A percentile compares a stretch with the other conserved stretches of the same genome.
phyloP scores from a whole-genome alignment of 768 basidiomycete species.

The Rhodotorula taiwanensis region DNA sequence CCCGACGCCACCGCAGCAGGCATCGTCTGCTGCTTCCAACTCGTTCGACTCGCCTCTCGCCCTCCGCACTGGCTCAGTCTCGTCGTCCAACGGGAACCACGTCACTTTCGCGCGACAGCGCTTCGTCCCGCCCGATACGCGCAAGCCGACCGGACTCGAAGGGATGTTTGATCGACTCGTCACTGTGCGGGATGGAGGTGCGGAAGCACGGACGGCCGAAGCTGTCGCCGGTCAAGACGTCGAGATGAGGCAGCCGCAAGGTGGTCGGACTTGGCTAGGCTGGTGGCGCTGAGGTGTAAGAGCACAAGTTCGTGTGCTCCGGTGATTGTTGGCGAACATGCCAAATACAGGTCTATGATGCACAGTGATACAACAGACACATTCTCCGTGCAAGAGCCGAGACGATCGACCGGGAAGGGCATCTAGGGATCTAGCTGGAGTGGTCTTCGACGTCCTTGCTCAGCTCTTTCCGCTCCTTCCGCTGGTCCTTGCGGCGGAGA shows the following conservation, averaged over 20 bases:
- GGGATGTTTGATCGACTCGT: slow-evolving; percentile 16
- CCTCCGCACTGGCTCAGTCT: neutral
- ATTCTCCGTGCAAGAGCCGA: too few relatives aligned
- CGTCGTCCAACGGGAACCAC: neutral
- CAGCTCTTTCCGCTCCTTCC: slow-evolving; percentile 10
- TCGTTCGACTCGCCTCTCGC: neutral
- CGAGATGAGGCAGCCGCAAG: neutral
- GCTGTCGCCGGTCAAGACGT: neutral
- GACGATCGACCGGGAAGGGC: too few relatives aligned
- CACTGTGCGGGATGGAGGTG: neutral
- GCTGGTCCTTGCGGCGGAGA: slow-evolving; percentile 1
- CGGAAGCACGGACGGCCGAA: neutral
- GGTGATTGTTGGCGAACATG: too few relatives aligned
- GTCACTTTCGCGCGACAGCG: slow-evolving; percentile 7
- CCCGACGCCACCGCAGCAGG: too few relatives aligned
- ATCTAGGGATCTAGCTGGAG: neutral
- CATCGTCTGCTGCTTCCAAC: neutral
- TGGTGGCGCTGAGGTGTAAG: neutral
- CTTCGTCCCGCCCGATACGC: slow-evolving; percentile 23
- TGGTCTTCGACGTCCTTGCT: neutral
- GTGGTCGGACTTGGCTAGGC: neutral
- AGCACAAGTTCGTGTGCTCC: neutral
- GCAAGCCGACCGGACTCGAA: slow-evolving; percentile 26
- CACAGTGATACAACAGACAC: too few relatives aligned
- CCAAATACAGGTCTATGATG: too few relatives aligned